Evolutionary conservation across 2,329 filamentous ascomycete genomes (phyloP).

Genomic region (Diplodia seriata): DNA sequence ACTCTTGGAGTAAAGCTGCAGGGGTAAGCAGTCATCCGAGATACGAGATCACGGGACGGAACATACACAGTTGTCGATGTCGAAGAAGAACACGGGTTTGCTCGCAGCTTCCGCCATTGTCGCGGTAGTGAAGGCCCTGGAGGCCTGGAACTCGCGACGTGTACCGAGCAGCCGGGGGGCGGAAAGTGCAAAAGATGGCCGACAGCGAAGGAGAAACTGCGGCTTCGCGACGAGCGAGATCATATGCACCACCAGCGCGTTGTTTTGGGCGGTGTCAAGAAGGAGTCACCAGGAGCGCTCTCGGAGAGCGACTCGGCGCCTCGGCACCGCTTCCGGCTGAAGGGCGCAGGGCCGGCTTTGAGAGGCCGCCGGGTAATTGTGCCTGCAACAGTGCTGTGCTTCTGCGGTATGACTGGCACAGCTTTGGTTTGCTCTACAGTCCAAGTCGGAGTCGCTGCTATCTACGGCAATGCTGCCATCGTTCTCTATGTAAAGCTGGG

Average conservation of each 20-base stretch:
- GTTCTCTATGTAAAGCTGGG: background rate
- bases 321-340: slow-evolving; percentile 22
- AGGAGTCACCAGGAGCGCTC: slow-evolving; percentile 24
- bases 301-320: slow-evolving; percentile 19
- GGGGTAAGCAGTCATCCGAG: background rate
- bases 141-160: background rate
- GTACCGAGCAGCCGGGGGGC: background rate
- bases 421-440: background rate
- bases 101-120: slow-evolving; percentile 42
- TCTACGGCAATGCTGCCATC: background rate
- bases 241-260: slow-evolving; percentile 14
- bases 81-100: slow-evolving; percentile 74
- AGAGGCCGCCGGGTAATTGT: background rate
- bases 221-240: slow-evolving; percentile 11
- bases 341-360: slow-evolving; percentile 5
- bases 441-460: background rate
- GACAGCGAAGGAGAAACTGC: background rate
- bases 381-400: background rate
- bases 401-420: background rate
- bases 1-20: slow-evolving; percentile 80
- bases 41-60: slow-evolving; percentile 20
- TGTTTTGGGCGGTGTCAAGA: slow-evolving; percentile 19
- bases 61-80: slow-evolving; percentile 93
- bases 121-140: slow-evolving; percentile 3
- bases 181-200: background rate